A percentile compares a stretch with the other conserved stretches of the same genome.
Conservation (phyloP, 129 eudicot species). For the Heracleum sosnowskyi region DNA sequence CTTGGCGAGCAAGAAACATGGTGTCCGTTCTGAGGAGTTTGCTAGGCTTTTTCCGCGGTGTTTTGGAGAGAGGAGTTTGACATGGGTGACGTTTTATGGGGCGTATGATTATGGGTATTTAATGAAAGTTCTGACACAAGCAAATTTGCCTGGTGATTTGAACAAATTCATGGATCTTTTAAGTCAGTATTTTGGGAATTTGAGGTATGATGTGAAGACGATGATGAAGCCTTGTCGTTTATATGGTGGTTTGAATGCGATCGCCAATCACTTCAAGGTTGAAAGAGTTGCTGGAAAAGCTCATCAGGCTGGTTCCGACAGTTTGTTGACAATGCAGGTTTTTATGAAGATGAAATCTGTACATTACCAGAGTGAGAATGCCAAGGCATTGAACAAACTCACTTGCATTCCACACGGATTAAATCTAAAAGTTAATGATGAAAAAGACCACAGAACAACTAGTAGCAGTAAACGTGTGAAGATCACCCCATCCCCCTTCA, state of each 20-base stretch:
- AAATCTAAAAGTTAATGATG: background rate
- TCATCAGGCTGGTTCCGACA: constrained; percentile 27
- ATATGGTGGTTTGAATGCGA: constrained; percentile 14
- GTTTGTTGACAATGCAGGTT: constrained; percentile 16
- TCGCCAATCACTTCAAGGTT: background rate
- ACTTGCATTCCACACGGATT: background rate
- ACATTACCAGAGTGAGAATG: background rate
- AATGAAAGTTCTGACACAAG: constrained; percentile 8
- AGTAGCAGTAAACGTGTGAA: no score
- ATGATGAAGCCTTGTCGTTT: constrained; percentile 1
- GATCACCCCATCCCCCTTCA: no score
- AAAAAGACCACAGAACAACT: no score
- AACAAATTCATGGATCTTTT: background rate
- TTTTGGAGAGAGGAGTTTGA: background rate
- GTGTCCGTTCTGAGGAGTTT: constrained; percentile 7
- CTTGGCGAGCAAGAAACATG: background rate
- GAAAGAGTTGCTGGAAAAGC: constrained; percentile 4
- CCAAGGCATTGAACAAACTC: background rate
- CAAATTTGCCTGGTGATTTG: constrained; percentile 2
- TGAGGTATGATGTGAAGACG: constrained; percentile 16
- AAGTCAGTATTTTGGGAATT: background rate
- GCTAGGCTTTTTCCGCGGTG: background rate
- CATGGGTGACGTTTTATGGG: constrained; percentile 26
- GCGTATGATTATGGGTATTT: constrained; percentile 23
- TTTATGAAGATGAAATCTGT: background rate